Evolutionary conservation across 1,284 basidiomycete genomes (phyloP), one percentile per base, ranked within the genome.

Genomic region (Papiliotrema fonsecae): DNA sequence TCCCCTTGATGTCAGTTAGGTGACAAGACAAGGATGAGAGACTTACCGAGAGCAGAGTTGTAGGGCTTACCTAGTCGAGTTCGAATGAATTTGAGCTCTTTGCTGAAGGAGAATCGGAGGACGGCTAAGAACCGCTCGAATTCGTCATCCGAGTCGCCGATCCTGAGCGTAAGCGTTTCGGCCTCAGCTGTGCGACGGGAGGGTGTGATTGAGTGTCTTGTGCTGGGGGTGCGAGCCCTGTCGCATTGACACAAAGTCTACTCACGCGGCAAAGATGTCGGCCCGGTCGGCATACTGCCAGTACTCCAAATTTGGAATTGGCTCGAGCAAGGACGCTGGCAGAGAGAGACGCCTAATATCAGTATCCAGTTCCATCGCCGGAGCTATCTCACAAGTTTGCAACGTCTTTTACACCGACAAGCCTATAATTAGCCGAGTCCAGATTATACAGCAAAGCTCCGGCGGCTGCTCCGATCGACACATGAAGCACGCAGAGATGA

Each of bases 21-120:
- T 14, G n/a, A 9, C 7, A 6, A 7, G 11, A 6, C 13, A 25
- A 22, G 24, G 9, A 4, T n/a, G 34, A 30, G 28, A 5, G 6
- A 53, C 65, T 38, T 46, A 65, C 88, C 89, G 0, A 94, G 80
- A 28, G 91, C 87, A 1, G 89, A 91, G 76, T 94, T 93, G 78
- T 97, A 97, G 0, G 93, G 91, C 71, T 97, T 97, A 78, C 88
- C 89, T 18, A 96, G 81, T 70, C 88, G 88, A 37, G 89, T 88
- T 51, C 87, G 83, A 50, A 96, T 79, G 62, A 91, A 94, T 75
- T 94, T 96, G 69, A 96, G 84, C 67, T 98, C 93, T 72, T 97
- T 97, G 45, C 89, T 88, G 70, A 93, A 91, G 10, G 83, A 77
- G 72, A 92, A 98, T 24, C 91, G 82, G 34, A 97, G 73, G 9